These are phyloP conservation scores for Talinum fruticosum DNA, from an alignment of 148 eudicot species.

Conservation along the genomic window DNA sequence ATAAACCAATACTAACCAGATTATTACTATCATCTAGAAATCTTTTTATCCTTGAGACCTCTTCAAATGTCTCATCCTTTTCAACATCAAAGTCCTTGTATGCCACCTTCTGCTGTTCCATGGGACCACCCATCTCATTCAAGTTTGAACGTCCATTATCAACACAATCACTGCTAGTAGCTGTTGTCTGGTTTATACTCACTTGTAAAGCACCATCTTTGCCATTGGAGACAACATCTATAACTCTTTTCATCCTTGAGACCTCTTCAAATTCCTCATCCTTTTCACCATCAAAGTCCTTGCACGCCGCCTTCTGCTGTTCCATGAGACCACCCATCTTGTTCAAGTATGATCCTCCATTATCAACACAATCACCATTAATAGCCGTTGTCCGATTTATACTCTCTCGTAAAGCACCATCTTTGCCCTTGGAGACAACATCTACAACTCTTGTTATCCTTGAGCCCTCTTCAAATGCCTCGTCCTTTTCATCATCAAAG, in stretches of 20 bases:
- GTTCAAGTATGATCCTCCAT: background rate
- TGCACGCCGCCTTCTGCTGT: background rate
- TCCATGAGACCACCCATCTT: background rate
- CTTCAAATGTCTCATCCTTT: background rate
- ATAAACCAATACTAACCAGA: background rate
- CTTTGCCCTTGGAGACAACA: background rate
- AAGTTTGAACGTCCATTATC: background rate
- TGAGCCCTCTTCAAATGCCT: background rate
- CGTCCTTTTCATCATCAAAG: background rate
- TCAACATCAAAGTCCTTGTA: background rate
- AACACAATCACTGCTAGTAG: background rate
- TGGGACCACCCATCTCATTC: background rate
- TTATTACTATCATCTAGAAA: background rate
- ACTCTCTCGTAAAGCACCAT: background rate
- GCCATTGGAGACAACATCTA: background rate
- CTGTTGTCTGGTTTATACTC: background rate
- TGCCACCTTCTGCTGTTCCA: background rate
- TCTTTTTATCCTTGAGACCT: background rate
- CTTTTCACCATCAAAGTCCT: background rate
- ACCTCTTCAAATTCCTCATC: background rate
- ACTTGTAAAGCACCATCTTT: background rate
- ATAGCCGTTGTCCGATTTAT: background rate
- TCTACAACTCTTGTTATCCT: background rate
- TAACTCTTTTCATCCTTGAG: background rate
- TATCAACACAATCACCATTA: background rate